These are phyloP conservation scores for Erigeron philadelphicus DNA, from an alignment of 140 eudicot genomes.

Conservation along the genomic window DNA sequence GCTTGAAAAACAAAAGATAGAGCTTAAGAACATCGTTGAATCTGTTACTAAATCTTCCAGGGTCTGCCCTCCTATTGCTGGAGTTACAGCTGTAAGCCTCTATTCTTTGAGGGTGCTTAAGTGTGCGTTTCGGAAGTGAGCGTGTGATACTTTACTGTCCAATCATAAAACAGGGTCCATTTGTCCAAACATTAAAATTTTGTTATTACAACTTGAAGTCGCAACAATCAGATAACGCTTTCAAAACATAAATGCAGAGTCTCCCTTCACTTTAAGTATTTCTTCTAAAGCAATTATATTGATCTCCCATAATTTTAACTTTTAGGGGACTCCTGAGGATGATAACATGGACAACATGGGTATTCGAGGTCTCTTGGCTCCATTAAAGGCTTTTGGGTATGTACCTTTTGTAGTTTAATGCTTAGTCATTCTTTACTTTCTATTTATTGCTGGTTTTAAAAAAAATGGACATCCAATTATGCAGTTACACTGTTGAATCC, in stretches of 20 bases:
- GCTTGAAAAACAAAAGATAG: constrained; percentile 86
- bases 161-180: background rate
- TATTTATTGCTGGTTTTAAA: background rate
- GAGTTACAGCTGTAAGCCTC: constrained; percentile 52
- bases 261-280: background rate
- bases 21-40: constrained; percentile 69
- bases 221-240: background rate
- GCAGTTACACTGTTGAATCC: constrained; percentile 75
- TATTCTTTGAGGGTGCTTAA: background rate
- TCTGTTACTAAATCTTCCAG: constrained; percentile 58
- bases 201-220: background rate
- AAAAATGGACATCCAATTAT: constrained; percentile 1
- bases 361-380: constrained; percentile 74
- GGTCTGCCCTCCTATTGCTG: constrained; percentile 65
- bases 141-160: background rate
- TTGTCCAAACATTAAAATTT: background rate
- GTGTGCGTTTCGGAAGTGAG: background rate
- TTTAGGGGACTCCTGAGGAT: constrained; percentile 56
- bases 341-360: constrained; percentile 83
- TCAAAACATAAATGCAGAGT: background rate
- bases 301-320: background rate
- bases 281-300: constrained; percentile 7
- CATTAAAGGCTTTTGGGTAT: constrained; percentile 93
- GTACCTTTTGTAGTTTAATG: constrained; percentile 3
- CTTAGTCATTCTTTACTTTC: background rate